A percentile compares a stretch with the other conserved stretches of the same genome.
Conservation (phyloP, 75 land plant species). For the Isoetes taiwanensis region DNA sequence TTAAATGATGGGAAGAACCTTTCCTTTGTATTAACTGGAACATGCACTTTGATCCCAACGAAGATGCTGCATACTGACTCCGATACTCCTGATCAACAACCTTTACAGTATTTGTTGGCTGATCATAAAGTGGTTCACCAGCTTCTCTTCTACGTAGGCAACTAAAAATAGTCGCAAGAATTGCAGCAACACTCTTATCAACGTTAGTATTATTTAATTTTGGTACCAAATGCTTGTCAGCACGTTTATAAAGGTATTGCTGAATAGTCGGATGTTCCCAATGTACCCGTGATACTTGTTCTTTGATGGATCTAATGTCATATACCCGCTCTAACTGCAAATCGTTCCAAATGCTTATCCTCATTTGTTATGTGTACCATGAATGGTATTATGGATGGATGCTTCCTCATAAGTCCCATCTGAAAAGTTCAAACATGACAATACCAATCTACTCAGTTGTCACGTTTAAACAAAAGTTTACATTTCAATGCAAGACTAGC, state of each 20-base stretch:
- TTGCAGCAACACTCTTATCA: slow-evolving; percentile 87
- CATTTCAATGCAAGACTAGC: too few relatives aligned
- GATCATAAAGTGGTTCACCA: slow-evolving; percentile 70
- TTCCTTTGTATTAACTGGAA: slow-evolving; percentile 70
- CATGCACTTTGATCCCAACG: slow-evolving; percentile 82
- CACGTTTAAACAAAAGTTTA: too few relatives aligned
- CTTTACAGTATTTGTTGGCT: slow-evolving; percentile 55
- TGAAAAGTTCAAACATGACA: too few relatives aligned
- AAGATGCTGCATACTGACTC: slow-evolving; percentile 62
- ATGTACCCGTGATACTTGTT: slow-evolving; percentile 94
- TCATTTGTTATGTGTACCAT: slow-evolving; percentile 88
- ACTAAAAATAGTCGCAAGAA: slow-evolving; percentile 85
- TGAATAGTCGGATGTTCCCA: slow-evolving; percentile 77
- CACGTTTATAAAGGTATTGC: slow-evolving; percentile 74
- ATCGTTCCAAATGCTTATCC: slow-evolving; percentile 82
- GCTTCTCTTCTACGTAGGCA: slow-evolving; percentile 58
- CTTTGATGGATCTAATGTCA: slow-evolving; percentile 89
- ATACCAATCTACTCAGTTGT: too few relatives aligned
- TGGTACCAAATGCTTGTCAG: slow-evolving; percentile 84
- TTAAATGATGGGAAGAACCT: slow-evolving; percentile 74
- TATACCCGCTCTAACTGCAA: slow-evolving; percentile 97
- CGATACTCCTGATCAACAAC: slow-evolving; percentile 68
- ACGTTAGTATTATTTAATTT: slow-evolving; percentile 97
- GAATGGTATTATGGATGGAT: slow-evolving; percentile 92
- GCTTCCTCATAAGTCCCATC: slow-evolving; percentile 99